These are phyloP conservation scores for Samsoniella hepiali DNA, from an alignment of 2,329 filamentous ascomycete genomes.

Conservation along the genomic window DNA sequence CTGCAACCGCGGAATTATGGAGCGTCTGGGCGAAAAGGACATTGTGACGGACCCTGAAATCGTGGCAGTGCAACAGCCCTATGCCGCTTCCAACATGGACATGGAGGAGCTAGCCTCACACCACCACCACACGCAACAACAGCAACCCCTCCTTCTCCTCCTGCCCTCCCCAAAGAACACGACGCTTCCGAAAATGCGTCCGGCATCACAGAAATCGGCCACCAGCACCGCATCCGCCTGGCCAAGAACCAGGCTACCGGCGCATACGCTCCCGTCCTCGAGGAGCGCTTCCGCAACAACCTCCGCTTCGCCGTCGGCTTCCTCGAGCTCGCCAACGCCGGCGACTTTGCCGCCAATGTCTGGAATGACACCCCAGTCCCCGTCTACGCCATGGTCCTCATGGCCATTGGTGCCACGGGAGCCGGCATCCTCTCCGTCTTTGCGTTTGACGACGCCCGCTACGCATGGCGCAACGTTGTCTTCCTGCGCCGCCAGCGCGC, in stretches of 20 bases:
- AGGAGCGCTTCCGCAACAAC: conserved; percentile 28
- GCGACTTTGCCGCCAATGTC: conserved; percentile 56
- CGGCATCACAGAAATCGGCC: conserved; percentile 3
- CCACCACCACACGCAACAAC: background rate
- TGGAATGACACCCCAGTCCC: conserved; percentile 53
- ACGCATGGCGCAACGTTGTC: conserved; percentile 44
- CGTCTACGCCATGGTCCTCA: conserved; percentile 44
- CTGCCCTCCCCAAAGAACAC: background rate
- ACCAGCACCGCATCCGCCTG: conserved; percentile 12
- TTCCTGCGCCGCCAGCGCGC: conserved; percentile 42
- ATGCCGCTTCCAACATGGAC: conserved; percentile 5
- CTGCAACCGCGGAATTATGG: conserved; percentile 16
- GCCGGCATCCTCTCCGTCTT: conserved; percentile 45
- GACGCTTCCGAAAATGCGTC: background rate
- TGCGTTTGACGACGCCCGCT: conserved; percentile 42
- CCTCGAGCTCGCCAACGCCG: conserved; percentile 53
- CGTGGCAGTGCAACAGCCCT: conserved; percentile 17
- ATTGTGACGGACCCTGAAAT: conserved; percentile 15
- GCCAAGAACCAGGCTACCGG: conserved; percentile 11
- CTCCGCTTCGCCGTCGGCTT: conserved; percentile 41
- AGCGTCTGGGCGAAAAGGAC: conserved; percentile 13
- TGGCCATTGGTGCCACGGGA: conserved; percentile 49
- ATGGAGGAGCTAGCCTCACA: background rate
- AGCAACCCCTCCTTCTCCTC: too few relatives aligned
- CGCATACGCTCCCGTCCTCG: conserved; percentile 8